A percentile compares a stretch with the other conserved stretches of the same genome.
phyloP scores from a whole-genome alignment of 306 rosid species.

The Quercus engelmannii region DNA sequence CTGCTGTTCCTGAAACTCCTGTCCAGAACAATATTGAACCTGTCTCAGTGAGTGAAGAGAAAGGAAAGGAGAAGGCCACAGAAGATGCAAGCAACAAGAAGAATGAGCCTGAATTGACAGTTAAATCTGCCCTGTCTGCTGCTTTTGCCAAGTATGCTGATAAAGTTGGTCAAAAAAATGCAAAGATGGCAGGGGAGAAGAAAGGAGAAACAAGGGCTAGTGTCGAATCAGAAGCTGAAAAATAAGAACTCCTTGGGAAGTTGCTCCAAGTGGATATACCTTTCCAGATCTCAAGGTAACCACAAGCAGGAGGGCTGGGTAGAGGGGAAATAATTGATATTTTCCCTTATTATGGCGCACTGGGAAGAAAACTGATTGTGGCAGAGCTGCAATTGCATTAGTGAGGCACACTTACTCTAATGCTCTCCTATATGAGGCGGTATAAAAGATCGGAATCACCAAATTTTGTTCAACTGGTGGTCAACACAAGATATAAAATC shows the following conservation, averaged over 20 bases:
- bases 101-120: conserved; percentile 58
- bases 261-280: neutral
- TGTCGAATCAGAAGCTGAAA: conserved; percentile 22
- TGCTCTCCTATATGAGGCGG: neutral
- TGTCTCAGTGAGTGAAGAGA: conserved; percentile 34
- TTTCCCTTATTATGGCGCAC: neutral
- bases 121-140: conserved; percentile 76
- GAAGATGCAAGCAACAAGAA: conserved; percentile 42
- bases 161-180: conserved; percentile 44
- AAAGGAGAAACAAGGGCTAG: conserved; percentile 36
- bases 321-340: neutral
- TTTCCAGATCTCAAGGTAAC: neutral
- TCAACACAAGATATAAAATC: neutral
- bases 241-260: neutral
- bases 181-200: conserved; percentile 16
- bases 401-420: neutral
- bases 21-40: conserved; percentile 40
- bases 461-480: neutral
- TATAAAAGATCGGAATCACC: neutral
- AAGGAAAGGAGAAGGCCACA: conserved; percentile 28
- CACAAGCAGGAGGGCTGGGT: neutral
- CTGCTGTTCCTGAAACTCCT: conserved; percentile 42
- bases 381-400: neutral
- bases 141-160: conserved; percentile 77
- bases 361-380: neutral